Base-by-base conservation (phyloP, 257 asterid species). In the Salvia splendens region DNA sequence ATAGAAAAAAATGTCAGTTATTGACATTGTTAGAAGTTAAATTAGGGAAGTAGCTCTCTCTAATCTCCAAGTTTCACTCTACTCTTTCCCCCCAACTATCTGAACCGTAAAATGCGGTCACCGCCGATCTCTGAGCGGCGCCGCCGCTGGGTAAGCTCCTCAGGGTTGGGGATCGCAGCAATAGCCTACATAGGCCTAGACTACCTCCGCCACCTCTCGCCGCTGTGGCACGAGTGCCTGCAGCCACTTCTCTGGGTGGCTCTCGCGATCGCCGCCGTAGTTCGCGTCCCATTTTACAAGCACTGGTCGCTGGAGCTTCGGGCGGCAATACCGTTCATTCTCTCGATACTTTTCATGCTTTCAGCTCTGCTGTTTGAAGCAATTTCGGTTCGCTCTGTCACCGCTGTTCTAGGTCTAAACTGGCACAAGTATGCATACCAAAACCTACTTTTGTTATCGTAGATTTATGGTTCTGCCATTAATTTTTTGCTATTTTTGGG, bases 321-420 rank as follows among this genome's bases (percentile, higher is more conserved):
- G 12, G 84, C 95, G 43, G 95, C 97, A 68, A 66, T 91, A 9
- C 96, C 99, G 6, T 94, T 91, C 74, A 53, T 91, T 17, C 82
- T 87, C 3, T 83, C 99, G 15, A 65, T 94, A 63, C 0, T 91
- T 4, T 91, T 94, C 64, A 74, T 94, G 89, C 85, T 86, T 12
- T 83, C 85, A n/a, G 92, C 97, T 72, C 78, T 94, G n/a, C 87
- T 94, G 12, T 71, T 87, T 46, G 99, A 94, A 71, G 79, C 78
- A 55, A 80, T 94, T 63, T 94, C 95, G 28, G 99, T 94, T 67
- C 96, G 99, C 80, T 94, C 95, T 35, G 95, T 88, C 61, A 90
- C 99, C 9, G 97, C 97, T 38, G 99, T 94, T 57, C 96, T 88
- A 30, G 99, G 99, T 64, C 89, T 87, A 12, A 94, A 91, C 59